Evolutionary conservation across 2,329 filamentous ascomycete species (phyloP), one percentile per base, ranked within the genome.

Genomic region (Aspergillus eucalypticola): DNA sequence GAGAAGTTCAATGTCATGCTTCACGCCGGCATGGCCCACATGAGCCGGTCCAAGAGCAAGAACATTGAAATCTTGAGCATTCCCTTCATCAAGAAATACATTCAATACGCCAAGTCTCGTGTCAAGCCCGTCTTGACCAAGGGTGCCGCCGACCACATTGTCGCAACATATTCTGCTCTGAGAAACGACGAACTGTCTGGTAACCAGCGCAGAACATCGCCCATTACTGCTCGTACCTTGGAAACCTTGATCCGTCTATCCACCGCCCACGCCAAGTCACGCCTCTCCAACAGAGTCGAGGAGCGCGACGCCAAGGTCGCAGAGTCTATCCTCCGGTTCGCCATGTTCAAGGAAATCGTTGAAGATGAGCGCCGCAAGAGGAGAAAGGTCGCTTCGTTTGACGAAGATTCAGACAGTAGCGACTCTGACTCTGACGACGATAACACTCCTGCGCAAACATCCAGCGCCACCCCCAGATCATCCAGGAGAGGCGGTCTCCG

Each of bases 31-130:
- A 91, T 97, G 50, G 91, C 91, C 15, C 91, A 88, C 3, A 83
- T 88, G 11, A 90, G 90, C 8, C 86, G 91, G 41, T 90, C 91
- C 10, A 80, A 88, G 25, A 87, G 86, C 67, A 90, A 90, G 75
- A 89, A 90, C 65, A 86, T 90, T 5, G 92, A 97, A 75, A 91
- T 99, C 13, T 82, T 99, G 56, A 96, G 91, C 78, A 97, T 99
- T 62, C 91, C 93, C 0, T 99, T 99, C 78, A 92, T 99, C 82
- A 99, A 99, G 81, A 99, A 99, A 79, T 99, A 97, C 76, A 96
- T 99, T 49, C 95, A 99, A 74, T 99, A 99, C 76, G 92, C 95
- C 65, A 99, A 99, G 81, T 90, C 86, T 38, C 84, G 95, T 72
- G 85, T 96, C 71, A 96, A 92, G 84, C 95, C 95, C 0, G 82